Percentiles rank a stretch among this genome's conserved stretches.
Conservation (phyloP, 1,284 basidiomycete genomes). For the Irpex sp. region DNA sequence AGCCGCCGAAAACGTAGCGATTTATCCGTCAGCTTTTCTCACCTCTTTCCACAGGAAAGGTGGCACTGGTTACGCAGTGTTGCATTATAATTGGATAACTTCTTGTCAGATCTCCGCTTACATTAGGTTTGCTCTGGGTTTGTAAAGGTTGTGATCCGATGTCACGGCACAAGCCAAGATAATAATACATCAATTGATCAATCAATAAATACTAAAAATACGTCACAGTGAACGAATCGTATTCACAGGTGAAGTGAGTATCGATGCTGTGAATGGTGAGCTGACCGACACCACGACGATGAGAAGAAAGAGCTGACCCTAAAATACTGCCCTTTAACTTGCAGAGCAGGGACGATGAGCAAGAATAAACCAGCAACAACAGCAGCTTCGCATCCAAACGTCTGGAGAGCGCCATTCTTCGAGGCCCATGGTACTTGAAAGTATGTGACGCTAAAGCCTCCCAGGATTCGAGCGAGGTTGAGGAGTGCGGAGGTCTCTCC, state of each 20-base stretch:
- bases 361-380: slow-evolving; percentile 49
- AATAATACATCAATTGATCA: too few species aligned
- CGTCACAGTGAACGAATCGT: neutral
- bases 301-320: slow-evolving; percentile 32
- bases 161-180: too few species aligned
- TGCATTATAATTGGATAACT: too few species aligned
- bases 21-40: too few species aligned
- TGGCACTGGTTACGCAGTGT: too few species aligned
- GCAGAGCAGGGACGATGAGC: slow-evolving; percentile 44
- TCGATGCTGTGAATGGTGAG: neutral
- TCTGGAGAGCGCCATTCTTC: slow-evolving; percentile 50
- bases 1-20: too few species aligned
- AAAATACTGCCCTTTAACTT: slow-evolving; percentile 41
- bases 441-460: slow-evolving; percentile 61
- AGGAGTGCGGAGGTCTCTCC: slow-evolving; percentile 59
- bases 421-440: slow-evolving; percentile 63
- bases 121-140: too few species aligned
- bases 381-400: slow-evolving; percentile 41
- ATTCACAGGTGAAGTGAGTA: neutral
- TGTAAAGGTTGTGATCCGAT: too few species aligned
- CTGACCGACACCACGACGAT: neutral
- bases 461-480: slow-evolving; percentile 55
- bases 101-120: too few species aligned
- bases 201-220: too few species aligned
- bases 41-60: too few species aligned